These are phyloP conservation scores for Phytopythium delawarense DNA, from an alignment of 352 stramenopile genomes.

Conservation along the genomic window DNA sequence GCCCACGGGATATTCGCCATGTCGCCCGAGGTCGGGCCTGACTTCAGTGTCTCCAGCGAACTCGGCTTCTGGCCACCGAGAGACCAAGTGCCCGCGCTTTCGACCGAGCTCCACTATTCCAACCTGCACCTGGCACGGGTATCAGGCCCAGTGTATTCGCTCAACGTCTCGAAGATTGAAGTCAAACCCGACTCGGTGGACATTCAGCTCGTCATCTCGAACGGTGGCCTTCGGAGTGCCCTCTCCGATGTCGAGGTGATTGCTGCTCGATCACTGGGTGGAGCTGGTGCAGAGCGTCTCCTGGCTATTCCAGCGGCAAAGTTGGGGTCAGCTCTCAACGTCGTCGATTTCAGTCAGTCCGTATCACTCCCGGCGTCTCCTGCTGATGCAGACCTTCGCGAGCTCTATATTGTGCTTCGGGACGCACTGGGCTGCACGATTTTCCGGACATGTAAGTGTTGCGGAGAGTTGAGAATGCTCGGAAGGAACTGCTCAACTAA, in stretches of 20 bases:
- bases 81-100: conserved; percentile 50
- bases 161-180: conserved; percentile 30
- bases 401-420: conserved; percentile 43
- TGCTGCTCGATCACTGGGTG: conserved; percentile 28
- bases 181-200: conserved; percentile 12
- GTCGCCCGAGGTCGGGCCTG: conserved; percentile 76
- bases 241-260: conserved; percentile 25
- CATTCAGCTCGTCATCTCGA: conserved; percentile 30
- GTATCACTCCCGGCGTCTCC: background rate
- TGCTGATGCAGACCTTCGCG: background rate
- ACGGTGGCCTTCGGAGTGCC: conserved; percentile 28
- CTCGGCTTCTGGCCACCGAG: conserved; percentile 66
- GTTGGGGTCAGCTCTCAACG: conserved; percentile 7
- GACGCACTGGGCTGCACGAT: conserved; percentile 52
- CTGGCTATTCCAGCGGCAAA: background rate
- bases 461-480: background rate
- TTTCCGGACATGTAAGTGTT: conserved; percentile 49
- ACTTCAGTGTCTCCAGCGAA: conserved; percentile 32
- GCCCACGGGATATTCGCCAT: conserved; percentile 79
- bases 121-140: conserved; percentile 55
- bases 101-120: conserved; percentile 67
- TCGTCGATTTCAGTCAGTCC: background rate
- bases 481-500: background rate
- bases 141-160: conserved; percentile 48
- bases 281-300: conserved; percentile 20